Percentiles rank a stretch among this genome's conserved stretches.
These are phyloP conservation scores for Iberis amara DNA, from an alignment of 441 rosid species.

Conservation along the genomic window DNA sequence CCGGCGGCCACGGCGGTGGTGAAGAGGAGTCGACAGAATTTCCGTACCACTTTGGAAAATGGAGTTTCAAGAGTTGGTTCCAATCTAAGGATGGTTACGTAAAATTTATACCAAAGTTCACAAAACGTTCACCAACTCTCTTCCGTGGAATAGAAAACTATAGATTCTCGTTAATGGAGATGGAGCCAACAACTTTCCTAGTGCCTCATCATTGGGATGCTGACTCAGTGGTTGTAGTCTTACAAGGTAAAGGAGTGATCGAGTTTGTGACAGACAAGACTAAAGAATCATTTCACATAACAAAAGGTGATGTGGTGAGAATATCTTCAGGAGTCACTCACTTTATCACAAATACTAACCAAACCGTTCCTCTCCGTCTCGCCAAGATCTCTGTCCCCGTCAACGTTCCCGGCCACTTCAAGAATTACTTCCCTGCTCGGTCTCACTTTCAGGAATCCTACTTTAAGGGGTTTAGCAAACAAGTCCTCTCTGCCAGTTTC, in stretches of 20 bases:
- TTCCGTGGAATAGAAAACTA: constrained; percentile 44
- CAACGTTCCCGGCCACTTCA: constrained; percentile 36
- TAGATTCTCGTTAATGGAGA: constrained; percentile 36
- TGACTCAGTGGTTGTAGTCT: constrained; percentile 32
- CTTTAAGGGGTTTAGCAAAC: constrained; percentile 35
- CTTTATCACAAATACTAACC: constrained; percentile 37
- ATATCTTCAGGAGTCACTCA: constrained; percentile 38
- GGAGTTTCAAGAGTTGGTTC: constrained; percentile 27
- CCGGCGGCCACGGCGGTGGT: constrained; percentile 1
- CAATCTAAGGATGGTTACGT: constrained; percentile 35
- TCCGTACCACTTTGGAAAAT: constrained; percentile 42
- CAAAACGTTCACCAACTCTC: constrained; percentile 32
- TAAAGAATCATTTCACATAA: constrained; percentile 36
- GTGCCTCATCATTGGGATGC: constrained; percentile 51
- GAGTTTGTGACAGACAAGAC: constrained; percentile 33
- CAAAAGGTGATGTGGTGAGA: constrained; percentile 37
- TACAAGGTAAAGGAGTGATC: constrained; percentile 45
- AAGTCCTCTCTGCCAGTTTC: constrained; percentile 43
- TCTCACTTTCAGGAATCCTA: constrained; percentile 36
- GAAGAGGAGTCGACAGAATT: constrained; percentile 15
- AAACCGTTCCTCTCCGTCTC: constrained; percentile 30
- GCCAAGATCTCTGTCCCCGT: constrained; percentile 35
- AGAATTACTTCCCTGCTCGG: constrained; percentile 38
- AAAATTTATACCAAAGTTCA: constrained; percentile 38
- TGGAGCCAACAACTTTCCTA: constrained; percentile 41